Base-by-base conservation (phyloP, 129 eudicot genomes). In the Helianthus annuus region DNA sequence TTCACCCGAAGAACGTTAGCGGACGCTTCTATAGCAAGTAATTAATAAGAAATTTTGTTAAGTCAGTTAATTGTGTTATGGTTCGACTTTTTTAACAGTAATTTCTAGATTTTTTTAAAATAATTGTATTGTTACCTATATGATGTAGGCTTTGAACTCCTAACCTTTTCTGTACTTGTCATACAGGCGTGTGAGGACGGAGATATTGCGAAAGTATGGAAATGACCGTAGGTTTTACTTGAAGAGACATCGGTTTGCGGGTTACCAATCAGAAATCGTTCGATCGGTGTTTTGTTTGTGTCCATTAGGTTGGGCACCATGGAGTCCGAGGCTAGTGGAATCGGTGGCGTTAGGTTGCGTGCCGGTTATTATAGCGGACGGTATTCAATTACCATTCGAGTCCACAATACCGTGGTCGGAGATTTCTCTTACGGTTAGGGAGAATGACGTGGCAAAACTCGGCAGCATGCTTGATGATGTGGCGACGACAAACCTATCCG, bases 241-340 rank as follows among this genome's bases (percentile, higher is more conserved):
- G 22, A 82, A 81, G 70, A 40, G 98, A 68, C 85, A 90, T 5
- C 72, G 96, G 11, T 93, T 82, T 27, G 70, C 89, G 46, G 98
- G 97, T 32, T 94, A 90, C 73, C 97, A 88, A 58, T 88, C 89
- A 15, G 97, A 94, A 32, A 94, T 94, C 1, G 89, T 75, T 0
- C 85, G 96, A 1, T 86, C 99, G 1, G 88, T 76, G 13, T 94
- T 94, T 29, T 94, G 97, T 55, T 75, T 94, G 42, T 90, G 97
- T 70, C 99, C 99, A 0, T 56, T 90, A 40, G 99, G 99, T 44
- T 94, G 97, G 99, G 99, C 99, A 62, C 99, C 99, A 1, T 94
- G 99, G 99, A 94, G 99, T 62, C 99, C 99, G 0, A 74, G 97
- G 56, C 65, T 94, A 0, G 96, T 94, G 0, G 99, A 94, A 58